Conservation (phyloP, 202 grass and related monocot genomes). For the Digitaria exilis region DNA sequence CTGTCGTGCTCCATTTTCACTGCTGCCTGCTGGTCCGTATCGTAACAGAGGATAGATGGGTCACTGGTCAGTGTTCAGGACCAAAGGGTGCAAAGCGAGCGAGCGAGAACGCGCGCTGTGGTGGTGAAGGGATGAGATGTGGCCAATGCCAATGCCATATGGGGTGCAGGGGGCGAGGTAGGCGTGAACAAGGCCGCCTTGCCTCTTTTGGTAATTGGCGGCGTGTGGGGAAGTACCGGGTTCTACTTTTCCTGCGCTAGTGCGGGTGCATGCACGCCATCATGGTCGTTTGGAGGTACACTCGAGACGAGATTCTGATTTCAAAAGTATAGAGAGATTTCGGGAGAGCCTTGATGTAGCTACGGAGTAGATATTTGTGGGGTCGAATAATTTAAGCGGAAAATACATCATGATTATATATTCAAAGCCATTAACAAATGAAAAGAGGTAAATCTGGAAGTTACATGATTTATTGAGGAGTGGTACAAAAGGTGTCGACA, state of each 20-base stretch:
- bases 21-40: neutral
- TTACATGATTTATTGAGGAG: too few relatives aligned
- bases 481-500: too few relatives aligned
- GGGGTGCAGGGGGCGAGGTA: neutral
- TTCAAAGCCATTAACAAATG: too few relatives aligned
- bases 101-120: neutral
- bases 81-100: neutral
- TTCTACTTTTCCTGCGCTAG: neutral
- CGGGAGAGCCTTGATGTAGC: neutral
- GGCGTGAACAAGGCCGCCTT: neutral
- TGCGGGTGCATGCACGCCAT: conserved; percentile 12
- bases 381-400: too few relatives aligned
- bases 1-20: conserved; percentile 39
- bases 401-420: too few relatives aligned
- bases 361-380: conserved; percentile 2
- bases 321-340: neutral
- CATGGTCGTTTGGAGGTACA: conserved; percentile 26
- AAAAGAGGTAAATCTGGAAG: too few relatives aligned
- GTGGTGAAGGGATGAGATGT: neutral
- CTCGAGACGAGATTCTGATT: neutral
- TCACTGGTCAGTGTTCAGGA: neutral
- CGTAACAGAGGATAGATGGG: conserved; percentile 31
- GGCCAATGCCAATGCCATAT: too few relatives aligned
- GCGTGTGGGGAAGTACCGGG: neutral
- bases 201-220: conserved; percentile 45